A percentile compares a stretch with the other conserved stretches of the same genome.
phyloP scores from a whole-genome alignment of 805 yeast genomes.

The Suhomyces vadensis region DNA sequence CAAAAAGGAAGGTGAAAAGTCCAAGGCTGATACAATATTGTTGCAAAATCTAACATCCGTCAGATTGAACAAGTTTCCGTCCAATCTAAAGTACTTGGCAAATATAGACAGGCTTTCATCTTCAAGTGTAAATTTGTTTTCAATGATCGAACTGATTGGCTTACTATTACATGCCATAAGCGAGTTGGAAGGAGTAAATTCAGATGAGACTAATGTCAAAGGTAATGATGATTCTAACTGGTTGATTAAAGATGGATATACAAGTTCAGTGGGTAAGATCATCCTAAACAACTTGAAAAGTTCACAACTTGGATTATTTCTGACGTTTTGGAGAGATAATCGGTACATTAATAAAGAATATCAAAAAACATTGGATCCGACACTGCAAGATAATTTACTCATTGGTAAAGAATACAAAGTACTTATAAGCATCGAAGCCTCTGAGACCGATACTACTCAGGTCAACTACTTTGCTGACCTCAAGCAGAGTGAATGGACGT shows the following conservation, averaged over 20 bases:
- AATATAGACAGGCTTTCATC: conserved; percentile 36
- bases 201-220: background rate
- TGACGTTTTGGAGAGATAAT: conserved; percentile 39
- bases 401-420: conserved; percentile 22
- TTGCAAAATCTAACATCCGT: conserved; percentile 24
- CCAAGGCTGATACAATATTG: conserved; percentile 31
- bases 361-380: background rate
- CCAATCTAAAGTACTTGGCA: conserved; percentile 37
- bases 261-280: conserved; percentile 29
- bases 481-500: conserved; percentile 23
- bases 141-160: conserved; percentile 32
- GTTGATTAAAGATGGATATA: conserved; percentile 23
- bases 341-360: conserved; percentile 28
- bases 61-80: conserved; percentile 32
- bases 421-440: conserved; percentile 22
- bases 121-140: conserved; percentile 31
- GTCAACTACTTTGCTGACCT: conserved; percentile 24
- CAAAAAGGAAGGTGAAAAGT: conserved; percentile 6
- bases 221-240: conserved; percentile 18
- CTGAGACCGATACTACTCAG: conserved; percentile 1
- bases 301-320: conserved; percentile 32
- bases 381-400: background rate
- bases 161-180: conserved; percentile 28
- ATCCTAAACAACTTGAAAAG: conserved; percentile 23
- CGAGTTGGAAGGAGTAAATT: conserved; percentile 21